These are phyloP conservation scores for Antarctomyces pellizariae DNA, from an alignment of 495 filamentous ascomycete genomes.

Conservation along the genomic window DNA sequence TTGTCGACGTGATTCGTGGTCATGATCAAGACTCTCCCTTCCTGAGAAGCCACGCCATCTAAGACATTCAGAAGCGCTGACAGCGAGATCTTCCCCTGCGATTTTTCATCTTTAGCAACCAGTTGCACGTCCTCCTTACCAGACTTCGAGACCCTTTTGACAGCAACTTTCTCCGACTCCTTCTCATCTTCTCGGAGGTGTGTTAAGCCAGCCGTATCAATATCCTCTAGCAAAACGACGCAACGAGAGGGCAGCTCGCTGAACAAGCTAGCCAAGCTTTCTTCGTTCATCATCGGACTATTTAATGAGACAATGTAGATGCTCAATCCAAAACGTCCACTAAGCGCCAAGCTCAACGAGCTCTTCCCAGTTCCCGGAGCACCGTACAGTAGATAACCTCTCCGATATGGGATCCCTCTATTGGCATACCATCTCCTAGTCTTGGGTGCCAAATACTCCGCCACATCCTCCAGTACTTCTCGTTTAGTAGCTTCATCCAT, in stretches of 20 bases:
- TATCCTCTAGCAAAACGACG: conserved; percentile 52
- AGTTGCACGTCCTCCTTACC: too few species aligned
- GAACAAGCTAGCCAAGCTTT: conserved; percentile 46
- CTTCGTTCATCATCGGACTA: conserved; percentile 40
- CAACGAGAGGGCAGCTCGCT: conserved; percentile 39
- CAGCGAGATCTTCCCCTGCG: conserved; percentile 41
- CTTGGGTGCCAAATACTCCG: conserved; percentile 64
- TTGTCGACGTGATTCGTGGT: conserved; percentile 62
- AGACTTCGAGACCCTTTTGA: conserved; percentile 3
- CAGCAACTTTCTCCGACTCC: conserved; percentile 8
- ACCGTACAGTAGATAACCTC: conserved; percentile 76
- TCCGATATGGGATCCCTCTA: conserved; percentile 52
- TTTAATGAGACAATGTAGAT: conserved; percentile 48
- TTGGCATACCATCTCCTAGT: conserved; percentile 62
- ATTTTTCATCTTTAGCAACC: too few species aligned
- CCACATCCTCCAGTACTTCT: conserved; percentile 54
- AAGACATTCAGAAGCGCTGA: conserved; percentile 60
- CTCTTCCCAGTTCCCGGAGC: conserved; percentile 63
- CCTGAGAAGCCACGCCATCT: conserved; percentile 55
- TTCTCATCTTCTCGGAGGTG: conserved; percentile 24
- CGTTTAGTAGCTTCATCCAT: conserved; percentile 55
- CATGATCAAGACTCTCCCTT: conserved; percentile 65
- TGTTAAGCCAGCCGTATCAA: conserved; percentile 48
- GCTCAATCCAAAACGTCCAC: conserved; percentile 42
- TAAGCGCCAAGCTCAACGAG: conserved; percentile 39